These are phyloP conservation scores for Coemansia nantahalensis DNA, from an alignment of 192 early-diverging fungal species.

Conservation along the genomic window DNA sequence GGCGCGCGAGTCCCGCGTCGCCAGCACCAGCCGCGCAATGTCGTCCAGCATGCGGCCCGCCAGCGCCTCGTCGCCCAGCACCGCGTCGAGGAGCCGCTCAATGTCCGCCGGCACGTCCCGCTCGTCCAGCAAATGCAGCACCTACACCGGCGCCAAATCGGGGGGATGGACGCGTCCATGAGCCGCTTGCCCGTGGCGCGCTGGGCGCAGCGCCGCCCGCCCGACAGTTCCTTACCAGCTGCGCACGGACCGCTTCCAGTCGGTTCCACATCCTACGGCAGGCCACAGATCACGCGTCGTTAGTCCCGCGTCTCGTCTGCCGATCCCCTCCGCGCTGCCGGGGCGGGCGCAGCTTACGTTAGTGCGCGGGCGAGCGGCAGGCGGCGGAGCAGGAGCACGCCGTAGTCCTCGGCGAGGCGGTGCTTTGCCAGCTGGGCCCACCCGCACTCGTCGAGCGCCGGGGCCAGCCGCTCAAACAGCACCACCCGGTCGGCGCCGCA, in stretches of 20 bases:
- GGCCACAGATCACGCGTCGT: neutral
- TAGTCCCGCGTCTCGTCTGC: too few species aligned
- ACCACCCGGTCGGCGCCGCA: slow-evolving; percentile 4
- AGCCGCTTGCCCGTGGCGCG: too few species aligned
- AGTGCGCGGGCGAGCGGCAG: slow-evolving; percentile 9
- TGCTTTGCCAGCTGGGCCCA: slow-evolving; percentile 31
- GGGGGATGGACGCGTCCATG: too few species aligned
- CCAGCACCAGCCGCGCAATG: slow-evolving; percentile 19
- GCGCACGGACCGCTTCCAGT: slow-evolving; percentile 22
- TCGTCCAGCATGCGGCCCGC: slow-evolving; percentile 21
- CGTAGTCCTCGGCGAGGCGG: slow-evolving; percentile 8
- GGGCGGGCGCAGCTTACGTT: slow-evolving; percentile 9
- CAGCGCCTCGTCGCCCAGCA: slow-evolving; percentile 7
- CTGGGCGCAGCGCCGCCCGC: too few species aligned
- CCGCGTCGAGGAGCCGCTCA: slow-evolving; percentile 9
- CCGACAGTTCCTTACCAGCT: slow-evolving; percentile 33
- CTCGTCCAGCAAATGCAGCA: slow-evolving; percentile 29
- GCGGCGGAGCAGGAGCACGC: slow-evolving; percentile 9
- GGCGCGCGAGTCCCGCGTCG: slow-evolving; percentile 21
- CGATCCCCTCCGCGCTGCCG: too few species aligned
- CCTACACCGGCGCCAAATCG: too few species aligned
- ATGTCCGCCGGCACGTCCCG: slow-evolving; percentile 1
- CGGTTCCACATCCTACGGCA: slow-evolving; percentile 32
- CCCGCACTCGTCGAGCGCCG: slow-evolving; percentile 23
- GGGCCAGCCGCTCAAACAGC: slow-evolving; percentile 13